phyloP scores from a whole-genome alignment of 208 protist species.

The Leishmania tropica region DNA sequence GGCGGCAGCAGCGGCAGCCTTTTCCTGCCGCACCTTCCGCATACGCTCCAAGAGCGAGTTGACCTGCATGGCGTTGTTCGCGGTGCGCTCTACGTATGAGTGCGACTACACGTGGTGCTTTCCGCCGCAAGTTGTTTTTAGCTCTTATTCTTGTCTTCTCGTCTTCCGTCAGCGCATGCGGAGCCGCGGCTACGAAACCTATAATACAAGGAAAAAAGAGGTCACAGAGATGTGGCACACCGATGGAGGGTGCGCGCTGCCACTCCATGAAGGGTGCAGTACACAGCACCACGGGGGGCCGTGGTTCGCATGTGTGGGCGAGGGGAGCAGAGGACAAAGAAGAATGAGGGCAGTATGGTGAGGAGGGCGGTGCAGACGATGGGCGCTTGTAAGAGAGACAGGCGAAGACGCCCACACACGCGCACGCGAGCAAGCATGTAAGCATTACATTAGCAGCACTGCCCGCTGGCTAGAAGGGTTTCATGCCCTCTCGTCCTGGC shows the following conservation, averaged over 20 bases:
- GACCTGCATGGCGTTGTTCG: conserved; percentile 18
- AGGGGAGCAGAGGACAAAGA: background rate
- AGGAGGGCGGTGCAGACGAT: background rate
- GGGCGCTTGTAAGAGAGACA: background rate
- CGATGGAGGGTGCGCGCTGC: background rate
- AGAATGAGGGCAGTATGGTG: background rate
- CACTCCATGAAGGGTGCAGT: background rate
- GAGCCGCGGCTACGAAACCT: background rate
- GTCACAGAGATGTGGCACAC: background rate
- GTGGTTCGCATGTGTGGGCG: background rate
- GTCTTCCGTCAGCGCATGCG: background rate
- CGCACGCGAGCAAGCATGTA: background rate
- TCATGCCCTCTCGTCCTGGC: background rate
- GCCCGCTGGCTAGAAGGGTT: background rate
- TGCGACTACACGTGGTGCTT: background rate
- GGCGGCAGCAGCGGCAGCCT: conserved; percentile 24
- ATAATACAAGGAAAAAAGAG: background rate
- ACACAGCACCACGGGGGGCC: background rate
- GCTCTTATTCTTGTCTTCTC: background rate
- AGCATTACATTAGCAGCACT: background rate
- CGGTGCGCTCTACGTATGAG: background rate
- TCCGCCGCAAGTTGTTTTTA: background rate
- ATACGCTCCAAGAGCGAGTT: conserved; percentile 45
- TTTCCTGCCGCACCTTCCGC: conserved; percentile 48
- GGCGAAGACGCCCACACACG: background rate